Base-by-base conservation (phyloP, 768 basidiomycete species). In the Kwoniella dendrophila region DNA sequence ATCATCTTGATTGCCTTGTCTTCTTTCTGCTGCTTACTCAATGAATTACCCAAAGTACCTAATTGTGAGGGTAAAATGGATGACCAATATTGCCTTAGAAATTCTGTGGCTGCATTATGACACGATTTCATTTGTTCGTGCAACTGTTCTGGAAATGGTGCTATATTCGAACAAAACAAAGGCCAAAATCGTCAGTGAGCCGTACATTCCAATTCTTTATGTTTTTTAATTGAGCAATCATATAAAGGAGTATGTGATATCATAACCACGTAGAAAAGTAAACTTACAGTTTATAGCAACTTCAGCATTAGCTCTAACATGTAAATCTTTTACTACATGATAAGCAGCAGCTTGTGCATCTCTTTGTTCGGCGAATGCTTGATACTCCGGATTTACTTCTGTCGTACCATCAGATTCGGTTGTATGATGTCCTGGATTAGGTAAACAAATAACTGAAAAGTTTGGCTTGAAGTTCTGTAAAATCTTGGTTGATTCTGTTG, bases 81-180 rank as follows among this genome's bases (percentile, higher is more conserved):
- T 1, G 87, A 84, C 93, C 94, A 98, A 76, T 92, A 97, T 76
- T 98, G 96, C 29, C 95, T 87, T 14, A 99, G 82, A 77, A 98
- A 96, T 75, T 99, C 96, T 72, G 92, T 93, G 11, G 94, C 88
- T 2, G 94, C 89, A 1, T 91, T 91, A 73, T 96, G 92, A 72
- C 90, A 92, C 0, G 89, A 89, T 18, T 85, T 86, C 85, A 97
- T 88, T 80, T 92, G 87, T 57, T 86, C 83, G 70, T 90, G 86
- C 38, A 95, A 81, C 1, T 82, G 83, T 51, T 89, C 86, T 0
- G 92, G 90, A 33, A 99, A 86, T 40, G 90, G 87, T 63, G 85
- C 92, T 95, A 61, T 43, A 43, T 43, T 5, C 10, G 16, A 33
- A n/a, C 14, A n/a, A n/a, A n/a, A n/a, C n/a, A n/a, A n/a, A n/a